Evolutionary conservation across 1,139 yeast genomes (phyloP).

Genomic region (Candida albicans): DNA sequence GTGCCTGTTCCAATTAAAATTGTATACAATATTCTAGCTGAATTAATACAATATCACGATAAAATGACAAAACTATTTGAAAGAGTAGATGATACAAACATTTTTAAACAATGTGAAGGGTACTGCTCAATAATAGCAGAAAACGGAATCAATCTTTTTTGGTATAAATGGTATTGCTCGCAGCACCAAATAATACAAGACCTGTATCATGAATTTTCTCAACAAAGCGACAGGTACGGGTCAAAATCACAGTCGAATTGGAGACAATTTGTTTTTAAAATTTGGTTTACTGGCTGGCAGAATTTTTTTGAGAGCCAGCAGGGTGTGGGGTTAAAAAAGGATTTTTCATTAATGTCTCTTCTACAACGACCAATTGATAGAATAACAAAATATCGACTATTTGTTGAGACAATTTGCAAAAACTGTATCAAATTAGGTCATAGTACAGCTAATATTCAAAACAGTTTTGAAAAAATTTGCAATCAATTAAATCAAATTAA

Average conservation of each 20-base stretch:
- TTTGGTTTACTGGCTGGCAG: slow-evolving; percentile 34
- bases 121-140: slow-evolving; percentile 6
- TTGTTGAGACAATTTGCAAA: slow-evolving; percentile 42
- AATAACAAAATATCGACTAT: slow-evolving; percentile 50
- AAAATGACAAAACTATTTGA: slow-evolving; percentile 1
- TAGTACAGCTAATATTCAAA: slow-evolving; percentile 1
- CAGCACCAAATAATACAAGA: slow-evolving; percentile 5
- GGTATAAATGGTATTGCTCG: slow-evolving; percentile 13
- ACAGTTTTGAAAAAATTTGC: slow-evolving; percentile 4
- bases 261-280: slow-evolving; percentile 1
- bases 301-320: slow-evolving; percentile 46
- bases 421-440: slow-evolving; percentile 12
- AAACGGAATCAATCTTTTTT: slow-evolving; percentile 10
- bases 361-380: slow-evolving; percentile 56
- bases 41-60: slow-evolving; percentile 13
- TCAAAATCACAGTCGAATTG: background rate
- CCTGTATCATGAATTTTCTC: slow-evolving; percentile 3
- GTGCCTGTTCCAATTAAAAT: slow-evolving; percentile 26
- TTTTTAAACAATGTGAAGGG: background rate
- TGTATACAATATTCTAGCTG: slow-evolving; percentile 20
- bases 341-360: slow-evolving; percentile 50
- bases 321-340: slow-evolving; percentile 28
- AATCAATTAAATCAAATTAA: slow-evolving; percentile 7
- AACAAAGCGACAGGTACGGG: background rate
- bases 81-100: background rate